phyloP scores from a whole-genome alignment of 1,284 basidiomycete species.

The Cronartium ribicola region DNA sequence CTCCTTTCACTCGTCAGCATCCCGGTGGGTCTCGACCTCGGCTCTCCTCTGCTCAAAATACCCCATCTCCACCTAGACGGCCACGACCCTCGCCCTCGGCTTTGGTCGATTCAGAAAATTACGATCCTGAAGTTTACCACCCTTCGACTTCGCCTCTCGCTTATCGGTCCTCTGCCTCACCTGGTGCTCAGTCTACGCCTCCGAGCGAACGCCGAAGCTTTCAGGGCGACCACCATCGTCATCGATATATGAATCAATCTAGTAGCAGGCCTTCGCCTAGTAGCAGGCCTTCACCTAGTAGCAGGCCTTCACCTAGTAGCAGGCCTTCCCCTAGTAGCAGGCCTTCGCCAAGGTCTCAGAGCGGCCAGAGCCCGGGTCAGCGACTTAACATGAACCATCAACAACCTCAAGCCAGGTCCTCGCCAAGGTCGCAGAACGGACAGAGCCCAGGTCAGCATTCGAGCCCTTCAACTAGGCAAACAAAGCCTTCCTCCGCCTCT shows the following conservation, averaged over 20 bases:
- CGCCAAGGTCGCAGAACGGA: neutral
- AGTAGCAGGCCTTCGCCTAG: neutral
- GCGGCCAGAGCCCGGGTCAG: neutral
- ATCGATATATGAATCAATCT: conserved; percentile 27
- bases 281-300: neutral
- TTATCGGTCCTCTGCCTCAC: neutral
- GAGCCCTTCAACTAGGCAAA: neutral
- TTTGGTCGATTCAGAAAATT: neutral
- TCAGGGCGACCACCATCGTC: conserved; percentile 37
- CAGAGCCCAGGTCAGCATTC: conserved; percentile 5
- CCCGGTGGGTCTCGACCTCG: neutral
- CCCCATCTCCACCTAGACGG: neutral
- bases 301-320: neutral
- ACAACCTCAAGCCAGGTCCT: neutral
- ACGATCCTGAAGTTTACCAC: neutral
- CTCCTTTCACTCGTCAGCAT: neutral
- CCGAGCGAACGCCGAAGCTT: conserved; percentile 21
- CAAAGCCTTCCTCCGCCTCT: neutral
- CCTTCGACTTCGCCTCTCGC: neutral
- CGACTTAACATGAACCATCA: neutral
- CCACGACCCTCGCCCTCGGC: neutral
- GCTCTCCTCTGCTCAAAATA: conserved; percentile 4
- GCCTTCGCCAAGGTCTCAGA: neutral
- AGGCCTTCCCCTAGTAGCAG: neutral
- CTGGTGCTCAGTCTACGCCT: conserved; percentile 1